Evolutionary conservation across 2,329 filamentous ascomycete species (phyloP), one percentile per base, ranked within the genome.

Genomic region (Aspergillus tanneri): DNA sequence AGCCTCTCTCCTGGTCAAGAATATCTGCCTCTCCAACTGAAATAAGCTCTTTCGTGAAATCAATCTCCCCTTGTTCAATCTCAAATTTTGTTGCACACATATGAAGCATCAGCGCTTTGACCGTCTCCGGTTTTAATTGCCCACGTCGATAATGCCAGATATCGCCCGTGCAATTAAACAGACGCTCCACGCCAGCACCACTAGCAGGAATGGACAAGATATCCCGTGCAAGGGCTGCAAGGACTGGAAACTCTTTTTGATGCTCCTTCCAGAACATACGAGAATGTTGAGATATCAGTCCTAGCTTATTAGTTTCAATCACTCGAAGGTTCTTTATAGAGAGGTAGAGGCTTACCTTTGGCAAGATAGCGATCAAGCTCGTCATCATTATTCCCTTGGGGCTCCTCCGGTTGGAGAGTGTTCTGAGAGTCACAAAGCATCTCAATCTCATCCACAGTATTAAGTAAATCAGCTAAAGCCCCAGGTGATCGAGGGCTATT

Each of bases 161-260:
- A 42, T 42, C 27, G 32, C 22, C 9, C 21, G 44, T 37, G 23
- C 7, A 47, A 12, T 41, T 47, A 23, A 47, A 47, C 9, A 47
- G 16, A 18, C 22, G 37, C 11, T 47, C 37, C 24, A 47, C 37
- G 14, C 37, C 37, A 28, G 44, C 14, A 30, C 44, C 44, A 32
- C 16, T 34, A 12, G 44, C 22, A 32, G 39, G 1, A 2, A 28
- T 32, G 2, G 27, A 23, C 9, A 50, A 18, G 27, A 43, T 18
- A 43, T 50, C 37, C 14, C 12, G 6, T 35, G n/a, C 30, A 9
- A 50, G 35, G 27, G 11, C 9, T 19, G 5, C 16, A 30, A 28
- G n/a, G 19, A 47, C 43, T 23, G 23, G 28, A 42, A 36, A 41
- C 7, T 32, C 6, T 25, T 36, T 55, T 67, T 6, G 68, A 68